phyloP scores from a whole-genome alignment of 768 basidiomycete species.

The Tremella fuciformis region DNA sequence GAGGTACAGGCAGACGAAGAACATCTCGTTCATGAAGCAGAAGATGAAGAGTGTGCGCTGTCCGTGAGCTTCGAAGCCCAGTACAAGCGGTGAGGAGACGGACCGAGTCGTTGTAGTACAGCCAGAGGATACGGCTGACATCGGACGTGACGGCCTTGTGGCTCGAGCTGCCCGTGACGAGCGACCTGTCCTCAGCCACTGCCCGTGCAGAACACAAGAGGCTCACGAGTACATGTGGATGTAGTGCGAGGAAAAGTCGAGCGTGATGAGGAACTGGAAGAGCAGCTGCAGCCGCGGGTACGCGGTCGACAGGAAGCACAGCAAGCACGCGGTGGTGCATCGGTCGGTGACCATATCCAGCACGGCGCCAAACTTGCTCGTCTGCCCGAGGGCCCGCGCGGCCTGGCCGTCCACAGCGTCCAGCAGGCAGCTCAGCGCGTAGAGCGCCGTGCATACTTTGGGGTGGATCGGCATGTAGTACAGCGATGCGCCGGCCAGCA shows the following conservation, averaged over 20 bases:
- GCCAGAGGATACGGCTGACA: constrained; percentile 84
- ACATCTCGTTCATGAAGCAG: constrained; percentile 92
- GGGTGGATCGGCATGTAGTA: constrained; percentile 95
- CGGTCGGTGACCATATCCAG: constrained; percentile 99
- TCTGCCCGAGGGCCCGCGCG: constrained; percentile 80
- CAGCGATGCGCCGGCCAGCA: constrained; percentile 82
- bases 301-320: constrained; percentile 87
- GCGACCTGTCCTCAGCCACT: constrained; percentile 62
- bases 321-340: constrained; percentile 90
- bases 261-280: constrained; percentile 92
- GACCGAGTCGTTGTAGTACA: constrained; percentile 90
- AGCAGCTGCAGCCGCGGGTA: constrained; percentile 79
- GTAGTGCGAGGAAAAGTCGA: constrained; percentile 97
- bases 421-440: constrained; percentile 83
- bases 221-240: constrained; percentile 99
- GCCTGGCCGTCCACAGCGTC: constrained; percentile 95
- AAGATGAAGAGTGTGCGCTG: constrained; percentile 84
- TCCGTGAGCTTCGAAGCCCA: not conserved
- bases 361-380: constrained; percentile 94
- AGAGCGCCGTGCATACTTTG: constrained; percentile 82
- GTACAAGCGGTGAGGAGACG: not conserved
- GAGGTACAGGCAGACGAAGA: constrained; percentile 91
- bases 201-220: not conserved
- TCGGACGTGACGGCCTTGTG: constrained; percentile 91
- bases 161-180: constrained; percentile 87